Percentiles rank a stretch among this genome's conserved stretches.
These are phyloP conservation scores for Ceriops tagal DNA, from an alignment of 345 rosid genomes.

Conservation along the genomic window DNA sequence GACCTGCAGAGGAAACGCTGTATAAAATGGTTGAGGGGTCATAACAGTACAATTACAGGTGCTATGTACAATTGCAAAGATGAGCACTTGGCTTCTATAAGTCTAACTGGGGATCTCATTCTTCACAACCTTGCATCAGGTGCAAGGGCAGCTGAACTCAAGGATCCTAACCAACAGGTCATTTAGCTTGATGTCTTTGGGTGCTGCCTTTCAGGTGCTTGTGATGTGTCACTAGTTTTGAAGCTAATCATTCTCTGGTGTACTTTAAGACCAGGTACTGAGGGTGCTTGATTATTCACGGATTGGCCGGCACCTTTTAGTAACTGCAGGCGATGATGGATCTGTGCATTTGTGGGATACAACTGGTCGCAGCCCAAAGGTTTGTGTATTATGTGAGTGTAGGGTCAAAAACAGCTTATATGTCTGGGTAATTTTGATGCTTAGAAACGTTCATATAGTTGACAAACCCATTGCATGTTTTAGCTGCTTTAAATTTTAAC, in stretches of 20 bases:
- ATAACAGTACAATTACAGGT: constrained; percentile 72
- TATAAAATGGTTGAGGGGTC: constrained; percentile 92
- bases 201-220: constrained; percentile 18
- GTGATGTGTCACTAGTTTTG: constrained; percentile 18
- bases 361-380: constrained; percentile 91
- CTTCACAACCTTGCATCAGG: constrained; percentile 95
- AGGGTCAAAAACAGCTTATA: background rate
- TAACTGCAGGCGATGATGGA: constrained; percentile 98
- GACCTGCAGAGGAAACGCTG: constrained; percentile 92
- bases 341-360: constrained; percentile 94
- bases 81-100: constrained; percentile 91
- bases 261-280: constrained; percentile 84
- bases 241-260: constrained; percentile 41
- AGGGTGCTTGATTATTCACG: constrained; percentile 96
- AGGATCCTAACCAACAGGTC: constrained; percentile 96
- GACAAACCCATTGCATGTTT: background rate
- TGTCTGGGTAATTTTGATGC: constrained; percentile 2
- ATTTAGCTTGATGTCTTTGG: constrained; percentile 37
- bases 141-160: constrained; percentile 79
- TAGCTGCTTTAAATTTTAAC: background rate
- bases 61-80: constrained; percentile 96
- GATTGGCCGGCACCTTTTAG: constrained; percentile 80
- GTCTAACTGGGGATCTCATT: constrained; percentile 82
- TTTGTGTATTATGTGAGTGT: constrained; percentile 17
- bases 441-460: constrained; percentile 1